Evolutionary conservation across 108 stramenopile species (phyloP), one percentile per base, ranked within the genome.

Genomic region (Cyclotella baltica): DNA sequence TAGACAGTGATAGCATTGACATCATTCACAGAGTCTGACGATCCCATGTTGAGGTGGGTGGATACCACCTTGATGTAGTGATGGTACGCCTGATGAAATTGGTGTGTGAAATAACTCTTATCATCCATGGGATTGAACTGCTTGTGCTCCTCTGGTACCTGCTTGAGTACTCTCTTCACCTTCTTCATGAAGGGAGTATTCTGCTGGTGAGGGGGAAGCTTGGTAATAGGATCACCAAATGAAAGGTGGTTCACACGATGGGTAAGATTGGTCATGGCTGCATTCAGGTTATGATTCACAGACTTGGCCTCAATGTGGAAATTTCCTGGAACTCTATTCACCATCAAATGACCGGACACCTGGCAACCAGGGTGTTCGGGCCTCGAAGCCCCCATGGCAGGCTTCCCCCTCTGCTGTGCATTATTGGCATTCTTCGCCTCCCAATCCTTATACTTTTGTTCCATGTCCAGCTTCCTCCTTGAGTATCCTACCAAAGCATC

Each of bases 61-160:
- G 94, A 94, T 25, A 98, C 96, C n/a, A 99, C 97, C 85, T 99
- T 99, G 71, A 98, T 92, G 87, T 99, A 98, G 80, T 99, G 98
- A 85, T 99, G 97, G 71, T 88, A 92, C 22, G 97, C 97, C 73
- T 90, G 87, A 84, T 99, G 98, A 68, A 86, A 93, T 37, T 90
- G 72, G 36, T 76, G 64, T 0, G 90, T 94, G 33, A 77, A 40
- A 65, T 88, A 99, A 63, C 56, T 48, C 36, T 73, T 53, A 19
- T 86, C 93, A 82, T 99, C 95, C 85, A 98, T 86, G 35, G 94
- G 90, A 69, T 81, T 83, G 73, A 94, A 93, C 62, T 92, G 88
- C 58, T 87, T 86, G 73, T 95, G 92, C 55, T 93, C 88, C 18
- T 90, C 89, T 8, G 93, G 92, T 16, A 92, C 89, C 70, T 91